Conservation (phyloP, 129 eudicot species). For the Deinandra increscens region DNA sequence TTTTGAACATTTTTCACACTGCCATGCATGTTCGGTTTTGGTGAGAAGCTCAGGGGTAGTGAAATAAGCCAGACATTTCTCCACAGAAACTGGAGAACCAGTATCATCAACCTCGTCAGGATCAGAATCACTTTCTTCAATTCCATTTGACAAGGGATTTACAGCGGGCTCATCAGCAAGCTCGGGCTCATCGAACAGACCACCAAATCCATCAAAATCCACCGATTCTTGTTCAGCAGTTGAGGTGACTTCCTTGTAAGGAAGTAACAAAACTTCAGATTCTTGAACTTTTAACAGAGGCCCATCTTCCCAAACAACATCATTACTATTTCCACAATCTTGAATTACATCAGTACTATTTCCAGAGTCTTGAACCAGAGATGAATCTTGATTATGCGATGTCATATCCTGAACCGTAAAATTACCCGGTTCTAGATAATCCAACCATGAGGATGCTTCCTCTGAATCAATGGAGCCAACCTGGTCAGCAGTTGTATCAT, state of each 20-base stretch:
- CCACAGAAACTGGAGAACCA: slow-evolving; percentile 76
- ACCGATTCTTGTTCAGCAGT: slow-evolving; percentile 35
- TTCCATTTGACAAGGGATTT: slow-evolving; percentile 37
- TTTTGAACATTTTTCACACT: slow-evolving; percentile 85
- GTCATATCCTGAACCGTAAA: slow-evolving; percentile 14
- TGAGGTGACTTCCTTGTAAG: slow-evolving; percentile 47
- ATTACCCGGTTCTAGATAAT: slow-evolving; percentile 35
- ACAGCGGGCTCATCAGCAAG: slow-evolving; percentile 31
- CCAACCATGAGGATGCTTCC: slow-evolving; percentile 27
- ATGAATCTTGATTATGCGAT: slow-evolving; percentile 23
- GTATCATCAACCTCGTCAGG: slow-evolving; percentile 82
- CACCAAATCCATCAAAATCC: slow-evolving; percentile 80
- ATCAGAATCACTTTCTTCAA: slow-evolving; percentile 64
- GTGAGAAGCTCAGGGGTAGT: slow-evolving; percentile 77
- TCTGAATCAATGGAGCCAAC: slow-evolving; percentile 15
- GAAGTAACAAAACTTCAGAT: slow-evolving; percentile 52
- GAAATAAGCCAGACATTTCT: slow-evolving; percentile 76
- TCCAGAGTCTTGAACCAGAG: slow-evolving; percentile 24
- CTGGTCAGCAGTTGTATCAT: slow-evolving; percentile 28
- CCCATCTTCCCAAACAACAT: slow-evolving; percentile 44
- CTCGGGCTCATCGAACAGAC: slow-evolving; percentile 74
- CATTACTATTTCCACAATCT: slow-evolving; percentile 25
- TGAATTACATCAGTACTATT: slow-evolving; percentile 26
- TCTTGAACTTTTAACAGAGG: slow-evolving; percentile 48
- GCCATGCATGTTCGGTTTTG: slow-evolving; percentile 88